Percentiles rank a stretch among this genome's conserved stretches.
phyloP scores from a whole-genome alignment of 164 flowering plant genomes.

The Taxillus chinensis region DNA sequence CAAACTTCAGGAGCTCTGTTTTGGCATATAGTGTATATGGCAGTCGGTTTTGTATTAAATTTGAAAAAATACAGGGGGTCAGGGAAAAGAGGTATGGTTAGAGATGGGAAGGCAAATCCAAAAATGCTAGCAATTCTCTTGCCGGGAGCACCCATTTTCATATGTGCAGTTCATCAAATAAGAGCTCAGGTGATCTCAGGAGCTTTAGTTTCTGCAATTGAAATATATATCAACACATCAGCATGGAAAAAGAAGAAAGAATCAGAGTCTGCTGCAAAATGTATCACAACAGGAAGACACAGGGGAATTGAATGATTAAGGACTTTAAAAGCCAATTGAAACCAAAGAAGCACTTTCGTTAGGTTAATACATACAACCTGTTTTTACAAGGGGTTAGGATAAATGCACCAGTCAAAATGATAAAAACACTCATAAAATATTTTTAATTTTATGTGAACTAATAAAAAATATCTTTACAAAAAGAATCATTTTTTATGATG shows the following conservation, averaged over 20 bases:
- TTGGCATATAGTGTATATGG: too few relatives aligned
- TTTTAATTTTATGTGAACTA: too few relatives aligned
- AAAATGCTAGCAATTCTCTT: not conserved
- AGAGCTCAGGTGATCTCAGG: constrained; percentile 48
- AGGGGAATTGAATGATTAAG: not conserved
- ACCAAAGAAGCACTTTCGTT: too few relatives aligned
- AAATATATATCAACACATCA: too few relatives aligned
- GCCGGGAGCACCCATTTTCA: constrained; percentile 11
- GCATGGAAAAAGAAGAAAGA: not conserved
- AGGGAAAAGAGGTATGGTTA: constrained; percentile 2
- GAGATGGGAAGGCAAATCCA: constrained; percentile 5
- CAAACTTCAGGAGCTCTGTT: too few relatives aligned
- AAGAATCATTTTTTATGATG: too few relatives aligned
- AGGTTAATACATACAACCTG: not conserved
- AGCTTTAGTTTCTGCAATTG: constrained; percentile 69
- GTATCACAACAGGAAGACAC: too few relatives aligned
- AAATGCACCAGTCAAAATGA: too few relatives aligned
- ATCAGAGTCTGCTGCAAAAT: not conserved
- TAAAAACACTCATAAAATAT: too few relatives aligned
- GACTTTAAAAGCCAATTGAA: not conserved
- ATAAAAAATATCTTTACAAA: too few relatives aligned
- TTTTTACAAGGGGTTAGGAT: not conserved
- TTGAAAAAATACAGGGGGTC: constrained; percentile 2
- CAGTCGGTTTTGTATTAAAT: too few relatives aligned
- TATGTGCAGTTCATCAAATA: constrained; percentile 69